These are phyloP conservation scores for Clonostachys rhizophaga DNA, from an alignment of 2,329 filamentous ascomycete species.

Conservation along the genomic window DNA sequence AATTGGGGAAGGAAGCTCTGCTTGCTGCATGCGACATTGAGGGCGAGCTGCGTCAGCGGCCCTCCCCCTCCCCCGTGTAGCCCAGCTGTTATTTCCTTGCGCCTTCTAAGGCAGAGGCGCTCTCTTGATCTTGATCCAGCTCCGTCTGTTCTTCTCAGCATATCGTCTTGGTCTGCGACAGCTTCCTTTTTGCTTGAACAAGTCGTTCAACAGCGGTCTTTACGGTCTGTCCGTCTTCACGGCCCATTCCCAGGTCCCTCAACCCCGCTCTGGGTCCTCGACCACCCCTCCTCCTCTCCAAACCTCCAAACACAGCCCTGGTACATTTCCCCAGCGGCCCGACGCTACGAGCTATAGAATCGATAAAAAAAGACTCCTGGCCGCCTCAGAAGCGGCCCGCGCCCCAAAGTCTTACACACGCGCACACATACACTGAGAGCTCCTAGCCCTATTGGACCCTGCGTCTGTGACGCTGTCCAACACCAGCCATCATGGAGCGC, in stretches of 20 bases:
- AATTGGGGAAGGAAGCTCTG: no score
- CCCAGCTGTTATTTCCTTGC: neutral
- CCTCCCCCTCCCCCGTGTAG: neutral
- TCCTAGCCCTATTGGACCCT: neutral
- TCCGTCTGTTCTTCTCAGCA: neutral
- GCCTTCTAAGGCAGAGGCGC: neutral
- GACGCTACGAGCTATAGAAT: neutral
- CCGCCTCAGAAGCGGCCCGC: neutral
- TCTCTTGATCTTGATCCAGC: neutral
- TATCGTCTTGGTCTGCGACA: no score
- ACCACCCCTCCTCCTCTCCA: neutral
- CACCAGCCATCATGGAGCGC: neutral
- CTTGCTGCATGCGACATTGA: no score
- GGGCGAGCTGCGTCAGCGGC: no score
- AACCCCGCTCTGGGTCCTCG: slow-evolving; percentile 1
- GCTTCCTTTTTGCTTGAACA: neutral
- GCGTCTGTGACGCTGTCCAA: slow-evolving; percentile 1
- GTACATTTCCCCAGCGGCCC: neutral
- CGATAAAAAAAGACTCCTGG: neutral
- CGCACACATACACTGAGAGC: neutral
- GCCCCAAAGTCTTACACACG: neutral
- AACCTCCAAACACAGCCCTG: neutral
- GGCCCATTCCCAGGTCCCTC: no score
- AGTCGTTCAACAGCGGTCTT: slow-evolving; percentile 1
- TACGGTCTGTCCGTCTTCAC: slow-evolving; percentile 1